Evolutionary conservation across 352 stramenopile species (phyloP).

Genomic region (Pythium aphanidermatum): DNA sequence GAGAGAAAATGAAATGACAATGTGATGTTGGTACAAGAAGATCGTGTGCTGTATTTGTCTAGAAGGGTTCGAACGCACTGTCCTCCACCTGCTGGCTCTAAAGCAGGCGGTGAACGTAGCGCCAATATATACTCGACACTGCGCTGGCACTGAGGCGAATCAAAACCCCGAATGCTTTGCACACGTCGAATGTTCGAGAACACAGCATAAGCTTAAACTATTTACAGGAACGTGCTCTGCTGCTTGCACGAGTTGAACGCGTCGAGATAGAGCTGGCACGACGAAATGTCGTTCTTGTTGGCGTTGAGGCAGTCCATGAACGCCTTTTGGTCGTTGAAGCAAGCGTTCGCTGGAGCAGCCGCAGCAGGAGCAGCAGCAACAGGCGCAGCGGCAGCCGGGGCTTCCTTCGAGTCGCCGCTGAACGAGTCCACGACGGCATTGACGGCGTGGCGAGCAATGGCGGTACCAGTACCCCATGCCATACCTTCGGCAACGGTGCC

Average conservation of each 20-base stretch:
- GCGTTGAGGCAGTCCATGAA: conserved; percentile 77
- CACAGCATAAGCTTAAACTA: background rate
- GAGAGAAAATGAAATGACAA: too few species aligned
- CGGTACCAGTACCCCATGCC: conserved; percentile 94
- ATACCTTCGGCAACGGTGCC: conserved; percentile 95
- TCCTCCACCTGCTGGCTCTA: too few species aligned
- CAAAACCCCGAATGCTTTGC: too few species aligned
- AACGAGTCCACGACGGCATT: conserved; percentile 64
- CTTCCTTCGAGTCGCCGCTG: conserved; percentile 41
- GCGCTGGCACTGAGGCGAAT: too few species aligned
- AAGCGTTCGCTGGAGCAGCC: conserved; percentile 24
- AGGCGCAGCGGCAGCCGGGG: conserved; percentile 13
- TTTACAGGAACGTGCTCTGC: conserved; percentile 53
- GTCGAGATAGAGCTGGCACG: conserved; percentile 85
- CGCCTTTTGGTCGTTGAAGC: conserved; percentile 59
- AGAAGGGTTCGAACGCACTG: too few species aligned
- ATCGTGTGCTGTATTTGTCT: too few species aligned
- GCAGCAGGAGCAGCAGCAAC: conserved; percentile 7
- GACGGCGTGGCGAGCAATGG: conserved; percentile 90
- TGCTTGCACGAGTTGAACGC: conserved; percentile 80
- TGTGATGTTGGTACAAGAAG: too few species aligned
- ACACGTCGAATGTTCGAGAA: background rate
- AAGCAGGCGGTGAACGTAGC: too few species aligned
- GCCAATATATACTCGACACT: too few species aligned
- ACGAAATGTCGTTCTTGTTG: conserved; percentile 69